A percentile compares a stretch with the other conserved stretches of the same genome.
These are phyloP conservation scores for Rhizopogon vinicolor DNA, from an alignment of 768 basidiomycete genomes.

Conservation along the genomic window DNA sequence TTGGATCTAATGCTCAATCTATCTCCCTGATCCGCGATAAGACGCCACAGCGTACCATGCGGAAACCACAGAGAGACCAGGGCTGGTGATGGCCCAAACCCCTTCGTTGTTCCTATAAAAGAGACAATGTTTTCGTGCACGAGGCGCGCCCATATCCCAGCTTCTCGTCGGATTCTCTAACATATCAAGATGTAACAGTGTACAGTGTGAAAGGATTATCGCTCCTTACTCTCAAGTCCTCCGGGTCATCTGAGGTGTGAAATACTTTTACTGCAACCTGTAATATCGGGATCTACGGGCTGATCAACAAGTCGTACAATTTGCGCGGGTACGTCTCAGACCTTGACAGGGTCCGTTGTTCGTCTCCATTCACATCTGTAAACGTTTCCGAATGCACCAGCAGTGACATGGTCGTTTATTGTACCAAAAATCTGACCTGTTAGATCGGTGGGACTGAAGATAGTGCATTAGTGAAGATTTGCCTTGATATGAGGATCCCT, in stretches of 20 bases:
- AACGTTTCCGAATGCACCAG: not conserved
- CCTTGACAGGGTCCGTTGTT: not conserved
- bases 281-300: too few relatives aligned
- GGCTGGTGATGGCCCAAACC: slow-evolving; percentile 9
- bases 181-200: not conserved
- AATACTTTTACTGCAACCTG: not conserved
- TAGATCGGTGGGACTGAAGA: not conserved
- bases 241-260: not conserved
- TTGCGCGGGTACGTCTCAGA: not conserved
- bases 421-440: not conserved
- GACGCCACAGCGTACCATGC: not conserved
- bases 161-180: slow-evolving; percentile 12
- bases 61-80: slow-evolving; percentile 13
- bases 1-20: slow-evolving; percentile 5
- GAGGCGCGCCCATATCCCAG: slow-evolving; percentile 13
- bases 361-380: not conserved
- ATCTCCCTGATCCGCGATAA: slow-evolving; percentile 1
- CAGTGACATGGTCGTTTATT: not conserved
- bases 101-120: slow-evolving; percentile 9
- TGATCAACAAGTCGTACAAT: too few relatives aligned
- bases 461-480: too few relatives aligned
- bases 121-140: slow-evolving; percentile 13
- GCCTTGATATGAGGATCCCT: too few relatives aligned
- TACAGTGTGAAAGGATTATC: too few relatives aligned
- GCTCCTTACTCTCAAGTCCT: not conserved